Conservation (phyloP, 2,329 filamentous ascomycete genomes). For the Diaporthe citri region DNA sequence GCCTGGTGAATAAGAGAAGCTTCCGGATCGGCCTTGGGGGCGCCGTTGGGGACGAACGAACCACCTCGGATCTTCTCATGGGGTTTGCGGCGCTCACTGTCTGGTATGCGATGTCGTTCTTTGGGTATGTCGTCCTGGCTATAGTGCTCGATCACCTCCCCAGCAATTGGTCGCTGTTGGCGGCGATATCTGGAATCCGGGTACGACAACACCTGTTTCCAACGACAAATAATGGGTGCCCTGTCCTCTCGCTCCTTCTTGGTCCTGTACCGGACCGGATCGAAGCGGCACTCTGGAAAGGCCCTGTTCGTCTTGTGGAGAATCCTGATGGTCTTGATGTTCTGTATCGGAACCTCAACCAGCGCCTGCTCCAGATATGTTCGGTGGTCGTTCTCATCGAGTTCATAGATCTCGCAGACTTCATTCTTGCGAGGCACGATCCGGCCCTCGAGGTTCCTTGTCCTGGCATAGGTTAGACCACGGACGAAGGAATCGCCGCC, state of each 20-base stretch:
- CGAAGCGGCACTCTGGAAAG: constrained; percentile 55
- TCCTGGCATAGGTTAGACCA: constrained; percentile 55
- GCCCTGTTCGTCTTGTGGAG: constrained; percentile 68
- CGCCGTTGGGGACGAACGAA: constrained; percentile 49
- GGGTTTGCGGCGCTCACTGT: constrained; percentile 51
- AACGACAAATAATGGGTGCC: constrained; percentile 65
- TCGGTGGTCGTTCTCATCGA: constrained; percentile 52
- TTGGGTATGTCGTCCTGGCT: constrained; percentile 46
- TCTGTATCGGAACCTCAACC: constrained; percentile 55
- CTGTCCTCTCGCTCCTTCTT: constrained; percentile 44
- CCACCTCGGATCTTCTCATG: constrained; percentile 52
- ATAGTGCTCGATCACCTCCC: constrained; percentile 53
- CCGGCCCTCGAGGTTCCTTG: constrained; percentile 51
- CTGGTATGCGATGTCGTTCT: constrained; percentile 40
- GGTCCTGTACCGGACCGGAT: constrained; percentile 41
- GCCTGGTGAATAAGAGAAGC: constrained; percentile 21
- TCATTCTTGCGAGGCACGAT: constrained; percentile 58
- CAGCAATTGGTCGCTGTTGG: constrained; percentile 44
- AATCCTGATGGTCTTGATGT: constrained; percentile 55
- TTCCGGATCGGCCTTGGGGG: neutral
- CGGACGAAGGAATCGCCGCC: constrained; percentile 54
- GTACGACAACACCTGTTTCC: constrained; percentile 56
- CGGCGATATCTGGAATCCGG: constrained; percentile 45
- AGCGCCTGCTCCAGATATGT: constrained; percentile 50
- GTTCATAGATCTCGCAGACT: constrained; percentile 57